Percentiles rank a stretch among this genome's conserved stretches.
These are phyloP conservation scores for Sclerotinia glacialis DNA, from an alignment of 2,329 filamentous ascomycete genomes.

Conservation along the genomic window DNA sequence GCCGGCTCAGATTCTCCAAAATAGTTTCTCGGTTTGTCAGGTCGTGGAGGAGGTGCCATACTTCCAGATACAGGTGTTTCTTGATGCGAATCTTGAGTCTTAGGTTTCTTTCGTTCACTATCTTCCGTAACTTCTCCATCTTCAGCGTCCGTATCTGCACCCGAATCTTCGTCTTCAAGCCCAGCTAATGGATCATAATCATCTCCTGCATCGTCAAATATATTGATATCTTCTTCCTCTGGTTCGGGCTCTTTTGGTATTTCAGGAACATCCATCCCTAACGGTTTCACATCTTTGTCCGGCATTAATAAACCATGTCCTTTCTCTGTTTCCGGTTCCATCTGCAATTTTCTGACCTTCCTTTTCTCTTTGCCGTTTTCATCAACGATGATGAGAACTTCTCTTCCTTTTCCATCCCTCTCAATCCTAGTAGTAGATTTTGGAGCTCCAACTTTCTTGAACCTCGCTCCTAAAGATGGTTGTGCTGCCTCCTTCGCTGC, in stretches of 20 bases:
- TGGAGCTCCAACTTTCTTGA: constrained; percentile 62
- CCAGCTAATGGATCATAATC: constrained; percentile 67
- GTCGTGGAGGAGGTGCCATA: constrained; percentile 50
- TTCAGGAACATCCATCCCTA: constrained; percentile 66
- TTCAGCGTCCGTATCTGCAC: constrained; percentile 44
- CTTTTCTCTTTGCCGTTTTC: constrained; percentile 65
- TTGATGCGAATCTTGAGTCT: constrained; percentile 22
- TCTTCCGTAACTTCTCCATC: constrained; percentile 44
- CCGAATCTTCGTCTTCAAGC: constrained; percentile 45
- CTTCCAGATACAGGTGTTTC: constrained; percentile 21
- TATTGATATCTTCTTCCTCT: constrained; percentile 58
- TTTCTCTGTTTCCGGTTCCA: constrained; percentile 42
- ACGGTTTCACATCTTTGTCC: constrained; percentile 54
- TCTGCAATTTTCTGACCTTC: constrained; percentile 56
- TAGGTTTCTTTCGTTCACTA: constrained; percentile 25
- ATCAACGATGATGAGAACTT: constrained; percentile 64
- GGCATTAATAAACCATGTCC: constrained; percentile 49
- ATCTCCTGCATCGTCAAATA: constrained; percentile 63
- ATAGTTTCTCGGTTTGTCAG: constrained; percentile 52
- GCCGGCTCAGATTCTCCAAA: constrained; percentile 58
- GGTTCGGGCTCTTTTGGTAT: constrained; percentile 47
- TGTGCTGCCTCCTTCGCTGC: constrained; percentile 55
- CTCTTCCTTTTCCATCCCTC: constrained; percentile 57
- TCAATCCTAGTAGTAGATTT: constrained; percentile 58
- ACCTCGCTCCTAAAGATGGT: constrained; percentile 55